phyloP scores from a whole-genome alignment of 257 asterid genomes.

The Parsonsia alboflavescens region DNA sequence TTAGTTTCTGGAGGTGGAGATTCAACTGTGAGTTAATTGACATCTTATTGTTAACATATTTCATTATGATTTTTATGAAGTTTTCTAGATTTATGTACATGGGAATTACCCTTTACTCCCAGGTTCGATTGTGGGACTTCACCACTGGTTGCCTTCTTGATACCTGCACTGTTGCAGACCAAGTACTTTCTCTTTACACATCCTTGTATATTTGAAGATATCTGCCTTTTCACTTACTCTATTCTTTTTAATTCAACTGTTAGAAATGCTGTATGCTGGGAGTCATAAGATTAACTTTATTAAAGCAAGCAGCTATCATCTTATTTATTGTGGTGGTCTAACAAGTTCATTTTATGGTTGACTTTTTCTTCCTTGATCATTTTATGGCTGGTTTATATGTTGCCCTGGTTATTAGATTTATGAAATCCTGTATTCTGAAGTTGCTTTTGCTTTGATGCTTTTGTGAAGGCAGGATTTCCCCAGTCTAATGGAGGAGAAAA shows the following conservation, averaged over 20 bases:
- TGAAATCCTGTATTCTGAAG: conserved; percentile 2
- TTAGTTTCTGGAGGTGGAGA: conserved; percentile 96
- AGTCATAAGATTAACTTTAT: neutral
- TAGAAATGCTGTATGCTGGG: neutral
- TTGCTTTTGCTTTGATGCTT: conserved; percentile 12
- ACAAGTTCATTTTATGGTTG: neutral
- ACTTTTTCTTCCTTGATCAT: conserved; percentile 1
- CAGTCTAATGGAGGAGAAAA: conserved; percentile 43
- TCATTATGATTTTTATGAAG: neutral
- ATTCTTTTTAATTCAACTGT: neutral
- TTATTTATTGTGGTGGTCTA: neutral
- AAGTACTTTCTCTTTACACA: conserved; percentile 39
- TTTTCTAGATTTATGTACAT: conserved; percentile 1
- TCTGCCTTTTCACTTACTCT: conserved; percentile 9
- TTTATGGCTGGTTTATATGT: neutral
- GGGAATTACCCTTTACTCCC: conserved; percentile 13
- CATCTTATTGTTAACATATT: neutral
- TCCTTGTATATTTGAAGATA: conserved; percentile 4
- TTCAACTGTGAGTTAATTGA: conserved; percentile 71
- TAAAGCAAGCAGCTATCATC: neutral
- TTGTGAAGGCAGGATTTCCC: conserved; percentile 55
- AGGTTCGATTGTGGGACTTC: conserved; percentile 95
- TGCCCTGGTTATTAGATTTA: neutral
- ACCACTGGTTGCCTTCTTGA: conserved; percentile 77
- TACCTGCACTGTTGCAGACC: conserved; percentile 59